Base-by-base conservation (phyloP, 1,139 yeast genomes). In the Meyerozyma sp. region DNA sequence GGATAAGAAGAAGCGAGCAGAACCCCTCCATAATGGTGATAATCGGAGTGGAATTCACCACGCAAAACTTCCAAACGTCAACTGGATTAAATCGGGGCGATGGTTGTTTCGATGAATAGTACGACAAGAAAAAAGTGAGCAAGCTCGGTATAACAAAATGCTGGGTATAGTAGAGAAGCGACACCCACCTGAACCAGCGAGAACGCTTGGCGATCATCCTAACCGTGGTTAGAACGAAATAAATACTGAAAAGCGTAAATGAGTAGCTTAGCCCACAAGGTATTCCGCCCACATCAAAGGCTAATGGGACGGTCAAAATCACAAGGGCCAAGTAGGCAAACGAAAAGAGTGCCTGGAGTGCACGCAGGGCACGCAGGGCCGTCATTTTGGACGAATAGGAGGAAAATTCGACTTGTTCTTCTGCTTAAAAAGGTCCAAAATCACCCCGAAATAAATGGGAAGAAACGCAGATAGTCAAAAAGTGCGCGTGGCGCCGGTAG, bases 211-310 rank as follows among this genome's bases (percentile, higher is more conserved):
- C 66, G 18, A 81, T 49, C 28, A 88, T 70, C 46, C 94, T 73
- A 36, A 89, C 59, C 1, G 95, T 82, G 10, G 96, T 88, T 42
- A 89, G 69, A 6, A 79, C 61, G 50, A 87, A 82, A 63, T 89
- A 90, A 45, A 85, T 65, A 41, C 73, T 62, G 50, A 85, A 77
- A 28, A 90, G 71, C 1, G 96, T 83, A 41, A 87, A 79, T 2
- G 97, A 86, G 59, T 82, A 93, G 14, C 95, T 81, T 51, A 93
- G 68, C 0, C 98, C 98, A 64, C 98, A 91, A 44, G 81, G 76
- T 27, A 84, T 76, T 1, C 98, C 98, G 13, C 98, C 98, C 29
- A 89, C 84, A 58, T 91, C 96, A 64, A 93, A 93, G n/a, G 97
- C 89, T 49, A 93, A 74, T 5, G 98, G 98, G 14, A 93, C 84